Evolutionary conservation across 2,329 filamentous ascomycete species (phyloP).

Genomic region (Dryadomyces sulphureus): DNA sequence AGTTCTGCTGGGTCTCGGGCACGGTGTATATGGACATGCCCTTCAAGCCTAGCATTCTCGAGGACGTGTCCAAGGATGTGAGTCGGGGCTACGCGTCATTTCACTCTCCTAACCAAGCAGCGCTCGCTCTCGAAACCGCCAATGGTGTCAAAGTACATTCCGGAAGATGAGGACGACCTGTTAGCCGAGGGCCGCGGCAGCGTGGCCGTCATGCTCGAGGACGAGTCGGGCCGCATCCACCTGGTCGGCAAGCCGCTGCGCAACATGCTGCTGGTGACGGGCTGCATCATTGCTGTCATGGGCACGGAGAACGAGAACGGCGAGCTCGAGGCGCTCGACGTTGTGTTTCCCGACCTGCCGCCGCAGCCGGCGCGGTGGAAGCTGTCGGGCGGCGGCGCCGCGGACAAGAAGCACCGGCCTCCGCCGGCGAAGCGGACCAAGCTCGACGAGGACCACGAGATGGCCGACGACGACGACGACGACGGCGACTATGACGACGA

Average conservation of each 20-base stretch:
- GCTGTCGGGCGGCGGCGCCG: slow-evolving; percentile 29
- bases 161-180: slow-evolving; percentile 42
- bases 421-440: slow-evolving; percentile 15
- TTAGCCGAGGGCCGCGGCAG: slow-evolving; percentile 11
- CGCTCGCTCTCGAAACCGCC: slow-evolving; percentile 33
- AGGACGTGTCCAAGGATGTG: slow-evolving; percentile 87
- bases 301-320: slow-evolving; percentile 87
- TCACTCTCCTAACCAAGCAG: slow-evolving; percentile 24
- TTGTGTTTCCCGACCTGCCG: slow-evolving; percentile 76
- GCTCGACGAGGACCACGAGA: slow-evolving; percentile 23
- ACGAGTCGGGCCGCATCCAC: slow-evolving; percentile 80
- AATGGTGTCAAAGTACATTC: slow-evolving; percentile 61
- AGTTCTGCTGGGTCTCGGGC: slow-evolving; percentile 88
- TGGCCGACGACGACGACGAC: slow-evolving; percentile 42
- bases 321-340: slow-evolving; percentile 81
- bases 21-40: slow-evolving; percentile 97
- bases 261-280: slow-evolving; percentile 66
- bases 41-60: slow-evolving; percentile 87
- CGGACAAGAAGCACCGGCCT: slow-evolving; percentile 15
- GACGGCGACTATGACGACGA: slow-evolving; percentile 35
- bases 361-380: slow-evolving; percentile 72
- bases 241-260: slow-evolving; percentile 58
- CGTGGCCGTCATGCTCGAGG: slow-evolving; percentile 61
- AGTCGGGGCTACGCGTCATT: background rate
- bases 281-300: slow-evolving; percentile 85